These are phyloP conservation scores for Parietichytrium sp. DNA, from an alignment of 108 stramenopile species.

Conservation along the genomic window DNA sequence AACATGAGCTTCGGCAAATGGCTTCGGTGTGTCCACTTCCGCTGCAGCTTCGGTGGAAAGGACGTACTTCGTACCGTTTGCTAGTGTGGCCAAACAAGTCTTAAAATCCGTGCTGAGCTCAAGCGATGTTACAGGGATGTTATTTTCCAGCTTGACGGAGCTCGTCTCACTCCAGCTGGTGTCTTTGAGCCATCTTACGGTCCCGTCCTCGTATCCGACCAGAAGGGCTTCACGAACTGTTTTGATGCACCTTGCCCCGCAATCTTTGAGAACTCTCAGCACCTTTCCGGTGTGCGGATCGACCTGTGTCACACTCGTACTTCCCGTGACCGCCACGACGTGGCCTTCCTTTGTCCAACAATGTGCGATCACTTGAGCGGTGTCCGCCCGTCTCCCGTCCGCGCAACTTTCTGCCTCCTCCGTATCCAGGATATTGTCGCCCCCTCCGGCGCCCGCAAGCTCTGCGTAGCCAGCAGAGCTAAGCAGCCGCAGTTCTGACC, in stretches of 20 bases:
- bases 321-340: not conserved
- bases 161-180: not conserved
- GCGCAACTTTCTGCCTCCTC: too few species aligned
- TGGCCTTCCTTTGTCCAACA: conserved; percentile 26
- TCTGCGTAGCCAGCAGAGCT: not conserved
- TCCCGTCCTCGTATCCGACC: not conserved
- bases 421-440: too few species aligned
- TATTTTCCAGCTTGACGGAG: not conserved
- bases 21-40: not conserved
- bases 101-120: not conserved
- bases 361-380: not conserved
- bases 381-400: too few species aligned
- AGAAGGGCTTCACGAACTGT: not conserved
- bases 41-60: not conserved
- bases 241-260: not conserved
- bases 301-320: not conserved
- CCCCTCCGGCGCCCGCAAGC: too few species aligned
- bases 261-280: not conserved
- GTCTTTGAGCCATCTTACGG: not conserved
- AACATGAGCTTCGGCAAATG: not conserved
- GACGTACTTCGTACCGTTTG: not conserved
- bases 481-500: not conserved
- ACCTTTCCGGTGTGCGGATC: not conserved
- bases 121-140: not conserved
- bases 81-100: not conserved